Conservation (phyloP, 1,139 yeast genomes). For the Arxiozyma slooffiae region DNA sequence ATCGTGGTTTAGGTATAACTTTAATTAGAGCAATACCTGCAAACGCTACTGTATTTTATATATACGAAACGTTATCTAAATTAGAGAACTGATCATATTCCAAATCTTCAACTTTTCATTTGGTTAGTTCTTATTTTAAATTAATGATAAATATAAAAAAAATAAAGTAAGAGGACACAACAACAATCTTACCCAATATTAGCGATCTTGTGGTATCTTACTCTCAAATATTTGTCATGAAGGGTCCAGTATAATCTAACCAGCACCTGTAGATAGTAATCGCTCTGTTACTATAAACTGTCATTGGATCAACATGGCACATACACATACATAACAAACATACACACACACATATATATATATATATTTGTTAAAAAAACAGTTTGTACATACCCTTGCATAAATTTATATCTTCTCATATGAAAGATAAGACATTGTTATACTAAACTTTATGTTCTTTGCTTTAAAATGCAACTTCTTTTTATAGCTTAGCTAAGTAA, state of each 20-base stretch:
- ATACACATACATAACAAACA: not conserved
- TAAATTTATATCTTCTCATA: too few species aligned
- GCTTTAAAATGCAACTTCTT: not conserved
- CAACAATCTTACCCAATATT: too few species aligned
- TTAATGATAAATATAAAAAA: not conserved
- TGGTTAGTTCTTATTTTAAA: not conserved
- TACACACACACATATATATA: too few species aligned
- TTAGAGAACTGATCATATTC: not conserved
- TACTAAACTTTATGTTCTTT: too few species aligned
- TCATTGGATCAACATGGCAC: not conserved
- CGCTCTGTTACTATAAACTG: too few species aligned
- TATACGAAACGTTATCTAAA: slow-evolving; percentile 51
- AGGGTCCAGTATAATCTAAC: not conserved
- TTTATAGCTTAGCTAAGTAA: not conserved
- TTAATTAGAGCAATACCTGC: slow-evolving; percentile 78
- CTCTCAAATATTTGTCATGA: not conserved
- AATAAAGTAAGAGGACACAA: not conserved
- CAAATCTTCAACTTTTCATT: not conserved
- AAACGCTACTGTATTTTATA: slow-evolving; percentile 74
- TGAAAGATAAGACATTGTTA: not conserved
- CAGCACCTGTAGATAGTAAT: not conserved
- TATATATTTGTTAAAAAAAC: not conserved
- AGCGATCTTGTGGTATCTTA: not conserved
- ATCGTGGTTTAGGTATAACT: slow-evolving; percentile 81
- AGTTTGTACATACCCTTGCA: not conserved